Evolutionary conservation across 495 filamentous ascomycete genomes (phyloP).

Genomic region (Diplogelasinospora grovesii): DNA sequence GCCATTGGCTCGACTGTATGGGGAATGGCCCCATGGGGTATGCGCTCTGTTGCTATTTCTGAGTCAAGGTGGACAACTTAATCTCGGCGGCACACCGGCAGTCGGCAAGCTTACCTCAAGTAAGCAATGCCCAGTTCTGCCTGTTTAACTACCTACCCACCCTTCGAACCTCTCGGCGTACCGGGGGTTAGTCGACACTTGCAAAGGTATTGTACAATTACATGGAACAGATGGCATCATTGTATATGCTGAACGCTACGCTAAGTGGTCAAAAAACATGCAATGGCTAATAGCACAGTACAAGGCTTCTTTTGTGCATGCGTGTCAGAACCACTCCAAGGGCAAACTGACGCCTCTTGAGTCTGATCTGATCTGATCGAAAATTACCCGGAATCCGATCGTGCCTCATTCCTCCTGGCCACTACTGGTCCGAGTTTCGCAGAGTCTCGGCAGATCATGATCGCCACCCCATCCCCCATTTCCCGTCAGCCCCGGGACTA

Average conservation of each 20-base stretch:
- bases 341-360: neutral
- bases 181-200: neutral
- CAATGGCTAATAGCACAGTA: no score
- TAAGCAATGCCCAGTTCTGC: slow-evolving; percentile 10
- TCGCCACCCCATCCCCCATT: slow-evolving; percentile 4
- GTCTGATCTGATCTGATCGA: slow-evolving; percentile 9
- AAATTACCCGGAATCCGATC: neutral
- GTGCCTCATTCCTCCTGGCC: slow-evolving; percentile 2
- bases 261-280: no score
- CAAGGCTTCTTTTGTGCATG: neutral
- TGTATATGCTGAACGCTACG: no score
- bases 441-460: slow-evolving; percentile 17
- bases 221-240: no score
- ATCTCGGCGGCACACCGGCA: slow-evolving; percentile 25
- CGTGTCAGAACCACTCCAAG: slow-evolving; percentile 7
- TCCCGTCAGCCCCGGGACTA: no score
- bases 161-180: no score
- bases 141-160: slow-evolving; percentile 11
- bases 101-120: slow-evolving; percentile 15
- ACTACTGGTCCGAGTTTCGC: slow-evolving; percentile 1
- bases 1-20: slow-evolving; percentile 18
- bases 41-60: slow-evolving; percentile 20
- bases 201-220: neutral
- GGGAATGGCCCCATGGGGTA: slow-evolving; percentile 19
- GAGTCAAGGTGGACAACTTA: slow-evolving; percentile 15